A percentile compares a stretch with the other conserved stretches of the same genome.
These are phyloP conservation scores for Letharia lupina DNA, from an alignment of 495 filamentous ascomycete species.

Conservation along the genomic window DNA sequence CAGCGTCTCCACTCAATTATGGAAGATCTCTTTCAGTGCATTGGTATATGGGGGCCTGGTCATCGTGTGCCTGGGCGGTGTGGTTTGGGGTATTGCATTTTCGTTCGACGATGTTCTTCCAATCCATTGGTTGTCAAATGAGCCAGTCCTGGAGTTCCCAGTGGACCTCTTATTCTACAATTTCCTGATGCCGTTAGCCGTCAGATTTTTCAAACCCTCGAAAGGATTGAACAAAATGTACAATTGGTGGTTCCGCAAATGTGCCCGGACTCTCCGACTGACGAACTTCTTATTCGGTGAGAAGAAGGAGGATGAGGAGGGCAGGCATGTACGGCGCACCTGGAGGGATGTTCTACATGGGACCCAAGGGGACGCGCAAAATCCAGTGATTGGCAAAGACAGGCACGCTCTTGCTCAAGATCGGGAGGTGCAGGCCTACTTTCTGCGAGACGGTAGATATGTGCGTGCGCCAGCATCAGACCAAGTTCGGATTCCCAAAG, in stretches of 20 bases:
- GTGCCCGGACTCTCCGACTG: conserved; percentile 69
- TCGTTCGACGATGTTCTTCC: conserved; percentile 65
- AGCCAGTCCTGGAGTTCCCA: conserved; percentile 88
- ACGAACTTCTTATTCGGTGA: conserved; percentile 91
- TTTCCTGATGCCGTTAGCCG: conserved; percentile 78
- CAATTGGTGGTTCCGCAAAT: conserved; percentile 91
- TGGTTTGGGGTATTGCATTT: conserved; percentile 82
- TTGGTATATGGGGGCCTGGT: conserved; percentile 93
- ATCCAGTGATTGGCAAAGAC: conserved; percentile 39
- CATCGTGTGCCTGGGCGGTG: conserved; percentile 84
- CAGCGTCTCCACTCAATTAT: conserved; percentile 82
- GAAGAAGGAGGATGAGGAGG: conserved; percentile 72
- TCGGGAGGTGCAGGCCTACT: conserved; percentile 41
- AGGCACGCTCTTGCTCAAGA: conserved; percentile 31
- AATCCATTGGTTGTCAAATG: conserved; percentile 83
- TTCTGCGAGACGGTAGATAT: conserved; percentile 67
- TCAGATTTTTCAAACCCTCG: conserved; percentile 74
- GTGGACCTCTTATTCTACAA: conserved; percentile 94
- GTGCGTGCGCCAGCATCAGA: conserved; percentile 88
- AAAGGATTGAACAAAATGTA: conserved; percentile 78
- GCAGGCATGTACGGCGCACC: conserved; percentile 46
- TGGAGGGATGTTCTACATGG: conserved; percentile 45
- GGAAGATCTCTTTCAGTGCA: conserved; percentile 93
- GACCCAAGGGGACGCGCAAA: conserved; percentile 41
- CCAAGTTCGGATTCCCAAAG: conserved; percentile 87